Percentiles rank a stretch among this genome's conserved stretches.
These are phyloP conservation scores for Ploettnerulaceae sp. DNA, from an alignment of 2,329 filamentous ascomycete genomes.

Conservation along the genomic window DNA sequence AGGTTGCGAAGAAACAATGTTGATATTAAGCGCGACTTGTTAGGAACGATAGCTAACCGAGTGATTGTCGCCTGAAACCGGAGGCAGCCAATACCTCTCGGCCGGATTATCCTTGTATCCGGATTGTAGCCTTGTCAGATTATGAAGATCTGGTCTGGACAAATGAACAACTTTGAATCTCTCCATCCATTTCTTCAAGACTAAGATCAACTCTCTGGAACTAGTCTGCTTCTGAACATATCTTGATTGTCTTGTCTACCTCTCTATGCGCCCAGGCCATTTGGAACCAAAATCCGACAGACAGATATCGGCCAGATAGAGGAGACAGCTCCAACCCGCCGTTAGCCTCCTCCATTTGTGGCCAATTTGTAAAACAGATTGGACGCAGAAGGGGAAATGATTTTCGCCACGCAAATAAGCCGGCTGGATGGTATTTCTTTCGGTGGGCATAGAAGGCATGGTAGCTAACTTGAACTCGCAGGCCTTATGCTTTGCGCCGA, in stretches of 20 bases:
- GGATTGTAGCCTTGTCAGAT: not conserved
- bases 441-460: not conserved
- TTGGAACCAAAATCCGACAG: not conserved
- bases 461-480: constrained; percentile 37
- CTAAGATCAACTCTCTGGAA: not conserved
- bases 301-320: not conserved
- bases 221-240: not conserved
- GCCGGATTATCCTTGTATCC: not conserved
- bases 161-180: not conserved
- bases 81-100: not conserved
- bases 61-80: not conserved
- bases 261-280: not conserved
- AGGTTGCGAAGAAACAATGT: not conserved
- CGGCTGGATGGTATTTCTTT: constrained; percentile 72
- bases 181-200: not conserved
- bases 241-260: not conserved
- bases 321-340: not conserved
- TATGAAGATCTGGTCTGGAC: not conserved
- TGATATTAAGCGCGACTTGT: too few relatives aligned
- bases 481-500: constrained; percentile 93
- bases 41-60: too few relatives aligned
- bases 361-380: not conserved
- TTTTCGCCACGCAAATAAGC: constrained; percentile 89
- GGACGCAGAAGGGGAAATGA: constrained; percentile 41
- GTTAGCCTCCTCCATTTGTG: not conserved